Conservation (phyloP, 2,329 filamentous ascomycete species). For the Cyanodermella asteris region DNA sequence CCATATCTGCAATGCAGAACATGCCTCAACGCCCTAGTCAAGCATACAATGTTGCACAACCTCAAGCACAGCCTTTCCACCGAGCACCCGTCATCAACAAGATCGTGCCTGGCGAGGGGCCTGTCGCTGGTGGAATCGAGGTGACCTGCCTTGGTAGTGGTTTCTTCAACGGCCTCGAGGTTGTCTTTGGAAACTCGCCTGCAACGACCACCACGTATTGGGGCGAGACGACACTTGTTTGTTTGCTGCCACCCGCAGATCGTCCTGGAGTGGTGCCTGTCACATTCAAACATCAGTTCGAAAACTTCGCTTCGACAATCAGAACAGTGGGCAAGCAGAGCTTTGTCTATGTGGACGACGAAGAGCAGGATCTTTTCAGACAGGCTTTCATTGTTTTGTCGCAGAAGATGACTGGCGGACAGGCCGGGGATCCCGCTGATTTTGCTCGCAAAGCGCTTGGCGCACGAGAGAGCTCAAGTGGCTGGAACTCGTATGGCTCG, state of each 20-base stretch:
- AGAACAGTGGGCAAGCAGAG: conserved; percentile 19
- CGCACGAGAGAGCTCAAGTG: too few species aligned
- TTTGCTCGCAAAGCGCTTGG: conserved; percentile 40
- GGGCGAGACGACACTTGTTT: conserved; percentile 61
- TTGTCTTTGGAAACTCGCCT: conserved; percentile 57
- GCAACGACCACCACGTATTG: conserved; percentile 59
- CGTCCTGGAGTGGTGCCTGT: conserved; percentile 48
- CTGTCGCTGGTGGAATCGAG: conserved; percentile 64
- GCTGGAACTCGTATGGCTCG: too few species aligned
- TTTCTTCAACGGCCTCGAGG: conserved; percentile 59
- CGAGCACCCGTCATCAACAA: conserved; percentile 51
- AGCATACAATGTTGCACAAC: conserved; percentile 12
- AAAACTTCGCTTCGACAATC: too few species aligned
- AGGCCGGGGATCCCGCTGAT: conserved; percentile 37
- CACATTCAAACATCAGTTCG: conserved; percentile 37
- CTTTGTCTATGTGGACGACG: conserved; percentile 58
- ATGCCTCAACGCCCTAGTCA: conserved; percentile 14
- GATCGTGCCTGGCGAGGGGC: conserved; percentile 63
- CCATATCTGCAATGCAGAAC: conserved; percentile 23
- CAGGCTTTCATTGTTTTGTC: conserved; percentile 43
- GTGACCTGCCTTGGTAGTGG: conserved; percentile 65
- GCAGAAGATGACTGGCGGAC: conserved; percentile 42
- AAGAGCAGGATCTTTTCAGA: conserved; percentile 45
- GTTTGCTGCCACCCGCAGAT: conserved; percentile 49
- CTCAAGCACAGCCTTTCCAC: conserved; percentile 25